Conservation (phyloP, 2,329 filamentous ascomycete genomes). For the Sporothrix mexicana region DNA sequence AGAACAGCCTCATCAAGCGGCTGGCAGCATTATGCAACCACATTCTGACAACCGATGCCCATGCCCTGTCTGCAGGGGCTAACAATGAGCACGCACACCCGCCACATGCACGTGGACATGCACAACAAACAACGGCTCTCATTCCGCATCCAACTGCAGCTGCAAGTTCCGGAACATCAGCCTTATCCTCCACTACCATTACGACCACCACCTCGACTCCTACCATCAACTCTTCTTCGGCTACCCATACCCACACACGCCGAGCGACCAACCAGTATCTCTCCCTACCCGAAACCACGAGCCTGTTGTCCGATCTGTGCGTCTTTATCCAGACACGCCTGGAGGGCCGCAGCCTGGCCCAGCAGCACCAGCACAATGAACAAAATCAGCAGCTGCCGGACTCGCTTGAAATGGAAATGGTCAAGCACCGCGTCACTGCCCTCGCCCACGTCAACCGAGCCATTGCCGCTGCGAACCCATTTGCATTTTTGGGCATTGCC, state of each 20-base stretch:
- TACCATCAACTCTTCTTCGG: neutral
- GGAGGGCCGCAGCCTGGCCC: constrained; percentile 29
- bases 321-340: constrained; percentile 37
- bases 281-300: constrained; percentile 32
- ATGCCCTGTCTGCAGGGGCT: neutral
- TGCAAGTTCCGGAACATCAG: neutral
- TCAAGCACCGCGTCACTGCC: constrained; percentile 41
- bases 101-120: neutral
- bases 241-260: neutral
- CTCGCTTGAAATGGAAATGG: constrained; percentile 36
- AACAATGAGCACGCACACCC: neutral
- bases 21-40: constrained; percentile 37
- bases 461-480: constrained; percentile 48
- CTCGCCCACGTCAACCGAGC: constrained; percentile 48
- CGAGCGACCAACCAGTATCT: constrained; percentile 28
- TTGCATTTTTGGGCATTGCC: constrained; percentile 52
- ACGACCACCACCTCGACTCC: neutral
- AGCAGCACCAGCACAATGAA: neutral
- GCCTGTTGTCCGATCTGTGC: constrained; percentile 35
- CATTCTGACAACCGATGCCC: constrained; percentile 33
- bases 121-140: neutral
- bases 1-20: constrained; percentile 37
- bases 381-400: constrained; percentile 18
- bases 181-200: neutral
- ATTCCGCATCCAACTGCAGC: neutral